Base-by-base conservation (phyloP, 192 early-diverging fungal genomes). In the Entomortierella beljakovae region DNA sequence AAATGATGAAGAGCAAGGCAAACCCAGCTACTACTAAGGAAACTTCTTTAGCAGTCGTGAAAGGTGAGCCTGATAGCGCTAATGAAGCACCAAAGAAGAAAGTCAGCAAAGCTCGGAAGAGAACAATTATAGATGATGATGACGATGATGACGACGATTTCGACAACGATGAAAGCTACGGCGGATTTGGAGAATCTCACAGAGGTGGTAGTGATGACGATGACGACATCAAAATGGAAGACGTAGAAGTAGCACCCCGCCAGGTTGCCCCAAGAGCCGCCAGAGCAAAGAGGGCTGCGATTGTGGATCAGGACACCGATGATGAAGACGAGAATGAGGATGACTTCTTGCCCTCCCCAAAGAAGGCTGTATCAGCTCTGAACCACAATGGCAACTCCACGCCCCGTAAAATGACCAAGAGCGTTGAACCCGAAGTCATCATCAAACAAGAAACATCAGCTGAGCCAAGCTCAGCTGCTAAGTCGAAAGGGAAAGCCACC, bases 1-100 rank as follows among this genome's bases (percentile, higher is more conserved):
- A 79, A 16, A 79, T 79, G 75, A 70, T 79, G 75, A 79, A 70
- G 51, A 55, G 22, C 33, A 69, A 68, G 26, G 20, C 59, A 57
- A 23, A 20, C 38, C 58, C 23, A 13, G 16, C 34, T 13, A 6
- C 70, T 2, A 6, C 32, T 2, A 38, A 6, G 15, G n/a, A 48
- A 15, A 26, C 23, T 22, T 22, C 48, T 7, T 43, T 32, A 25
- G 6, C 38, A 2, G 51, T 28, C 22, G 38, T 61, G 50, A 74
- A 74, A 40, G 42, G 37, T 6, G 64, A 74, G 22, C n/a, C 31
- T 6, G 56, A 46, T 0, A 74, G 57, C 35, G 34, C 42, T 20
- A 57, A 74, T 32, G 64, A 65, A 8, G 16, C 18, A 7, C 55
- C 40, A 15, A 50, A 15, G 29, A 69, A 55, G 42, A 31, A 46